Conservation (phyloP, 2,329 filamentous ascomycete species). For the Pyricularia sp. region DNA sequence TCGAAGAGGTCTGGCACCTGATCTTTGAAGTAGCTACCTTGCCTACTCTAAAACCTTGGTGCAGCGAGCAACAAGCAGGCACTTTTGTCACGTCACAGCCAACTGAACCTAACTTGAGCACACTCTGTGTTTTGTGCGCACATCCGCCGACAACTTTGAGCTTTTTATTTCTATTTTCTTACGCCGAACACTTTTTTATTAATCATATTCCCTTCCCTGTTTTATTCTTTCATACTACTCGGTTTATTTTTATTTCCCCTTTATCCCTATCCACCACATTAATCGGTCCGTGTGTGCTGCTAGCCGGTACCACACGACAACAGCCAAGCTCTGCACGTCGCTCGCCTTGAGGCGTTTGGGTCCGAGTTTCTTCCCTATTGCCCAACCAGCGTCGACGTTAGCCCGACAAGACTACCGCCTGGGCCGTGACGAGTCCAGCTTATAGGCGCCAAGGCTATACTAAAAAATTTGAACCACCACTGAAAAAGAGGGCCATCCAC, state of each 20-base stretch:
- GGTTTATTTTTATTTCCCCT: too few species aligned
- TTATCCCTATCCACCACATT: neutral
- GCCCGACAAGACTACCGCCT: neutral
- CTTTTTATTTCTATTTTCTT: neutral
- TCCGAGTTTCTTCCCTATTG: neutral
- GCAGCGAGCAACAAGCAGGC: neutral
- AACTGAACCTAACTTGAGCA: neutral
- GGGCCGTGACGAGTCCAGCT: neutral
- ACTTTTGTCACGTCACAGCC: neutral
- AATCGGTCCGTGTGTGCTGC: neutral
- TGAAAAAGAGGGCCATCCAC: conserved; percentile 2
- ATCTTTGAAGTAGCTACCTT: neutral
- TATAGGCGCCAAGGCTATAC: conserved; percentile 1
- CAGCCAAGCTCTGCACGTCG: neutral
- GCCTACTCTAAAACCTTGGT: neutral
- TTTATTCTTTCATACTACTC: neutral
- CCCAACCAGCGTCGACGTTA: neutral
- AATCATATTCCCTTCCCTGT: neutral
- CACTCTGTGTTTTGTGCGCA: neutral
- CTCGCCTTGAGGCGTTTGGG: neutral
- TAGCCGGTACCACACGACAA: neutral
- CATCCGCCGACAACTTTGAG: neutral
- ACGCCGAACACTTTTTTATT: neutral
- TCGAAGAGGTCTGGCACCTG: neutral
- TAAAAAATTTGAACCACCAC: conserved; percentile 1